Evolutionary conservation across 2,329 filamentous ascomycete genomes (phyloP).

Genomic region (Magnaporthiopsis incrustans): DNA sequence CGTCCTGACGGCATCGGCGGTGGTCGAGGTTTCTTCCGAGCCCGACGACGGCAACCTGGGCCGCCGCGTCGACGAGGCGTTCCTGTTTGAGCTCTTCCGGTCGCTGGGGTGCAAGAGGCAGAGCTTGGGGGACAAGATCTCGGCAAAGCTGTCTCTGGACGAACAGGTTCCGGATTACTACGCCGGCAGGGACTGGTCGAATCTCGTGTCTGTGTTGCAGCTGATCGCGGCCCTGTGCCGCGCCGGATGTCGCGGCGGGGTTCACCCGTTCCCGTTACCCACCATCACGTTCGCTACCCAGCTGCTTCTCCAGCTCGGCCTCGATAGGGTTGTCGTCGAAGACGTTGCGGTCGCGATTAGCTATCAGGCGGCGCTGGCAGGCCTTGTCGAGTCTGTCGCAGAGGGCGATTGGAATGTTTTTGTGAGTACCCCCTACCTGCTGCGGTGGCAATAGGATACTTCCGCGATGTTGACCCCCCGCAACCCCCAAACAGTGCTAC

Average conservation of each 20-base stretch:
- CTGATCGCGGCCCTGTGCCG: constrained; percentile 25
- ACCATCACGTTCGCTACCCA: constrained; percentile 32
- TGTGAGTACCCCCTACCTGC: constrained; percentile 25
- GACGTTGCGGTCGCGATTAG: constrained; percentile 31
- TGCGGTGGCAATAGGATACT: constrained; percentile 10
- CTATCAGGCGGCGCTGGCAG: constrained; percentile 34
- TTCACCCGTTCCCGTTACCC: background rate
- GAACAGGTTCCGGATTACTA: constrained; percentile 16
- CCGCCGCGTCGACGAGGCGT: background rate
- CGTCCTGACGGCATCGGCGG: constrained; percentile 26
- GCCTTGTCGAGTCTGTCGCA: constrained; percentile 34
- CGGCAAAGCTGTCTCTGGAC: constrained; percentile 12
- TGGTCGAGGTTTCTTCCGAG: background rate
- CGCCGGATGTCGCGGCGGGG: background rate
- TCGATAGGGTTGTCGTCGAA: constrained; percentile 41
- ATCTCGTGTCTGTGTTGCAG: constrained; percentile 33
- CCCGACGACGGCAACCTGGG: background rate
- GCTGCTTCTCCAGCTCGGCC: constrained; percentile 45
- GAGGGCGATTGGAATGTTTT: constrained; percentile 25
- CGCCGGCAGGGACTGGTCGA: constrained; percentile 34
- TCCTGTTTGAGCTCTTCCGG: constrained; percentile 45
- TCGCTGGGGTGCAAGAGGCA: constrained; percentile 48
- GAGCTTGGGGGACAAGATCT: constrained; percentile 23
- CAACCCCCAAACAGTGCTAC: constrained; percentile 29
- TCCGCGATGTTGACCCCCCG: constrained; percentile 1